Evolutionary conservation across 2,329 filamentous ascomycete genomes (phyloP).

Genomic region (Aspergillus arachidicola): DNA sequence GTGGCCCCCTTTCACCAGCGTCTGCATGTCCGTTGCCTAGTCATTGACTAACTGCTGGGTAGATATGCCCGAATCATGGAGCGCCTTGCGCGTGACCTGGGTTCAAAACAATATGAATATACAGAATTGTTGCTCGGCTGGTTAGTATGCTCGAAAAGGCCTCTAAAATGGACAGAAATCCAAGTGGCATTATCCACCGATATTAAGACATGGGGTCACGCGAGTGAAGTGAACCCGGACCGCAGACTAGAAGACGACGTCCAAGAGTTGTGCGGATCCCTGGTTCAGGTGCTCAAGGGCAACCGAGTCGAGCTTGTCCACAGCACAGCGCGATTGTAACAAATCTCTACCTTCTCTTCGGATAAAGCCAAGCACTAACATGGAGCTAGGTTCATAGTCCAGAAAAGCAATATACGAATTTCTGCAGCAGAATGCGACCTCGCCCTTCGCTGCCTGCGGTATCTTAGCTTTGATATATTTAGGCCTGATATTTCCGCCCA

Average conservation of each 20-base stretch:
- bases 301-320: slow-evolving; percentile 14
- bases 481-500: not conserved
- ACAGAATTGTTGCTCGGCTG: slow-evolving; percentile 7
- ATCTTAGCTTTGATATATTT: slow-evolving; percentile 12
- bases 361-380: not conserved
- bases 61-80: slow-evolving; percentile 16
- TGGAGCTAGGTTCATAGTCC: not conserved
- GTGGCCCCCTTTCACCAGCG: not conserved
- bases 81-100: slow-evolving; percentile 3
- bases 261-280: slow-evolving; percentile 12
- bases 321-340: slow-evolving; percentile 9
- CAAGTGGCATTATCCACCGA: slow-evolving; percentile 9
- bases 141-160: not conserved
- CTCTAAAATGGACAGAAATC: slow-evolving; percentile 12
- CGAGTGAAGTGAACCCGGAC: slow-evolving; percentile 1
- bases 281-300: slow-evolving; percentile 12
- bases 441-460: slow-evolving; percentile 11
- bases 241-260: slow-evolving; percentile 3
- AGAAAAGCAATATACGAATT: not conserved
- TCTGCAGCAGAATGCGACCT: slow-evolving; percentile 11
- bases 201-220: not conserved
- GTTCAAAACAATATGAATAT: slow-evolving; percentile 1
- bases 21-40: not conserved
- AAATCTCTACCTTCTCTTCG: not conserved
- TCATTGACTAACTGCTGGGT: not conserved